Percentiles rank a stretch among this genome's conserved stretches.
Evolutionary conservation across 805 yeast species (phyloP).

Genomic region (Clavispora carvajalis): DNA sequence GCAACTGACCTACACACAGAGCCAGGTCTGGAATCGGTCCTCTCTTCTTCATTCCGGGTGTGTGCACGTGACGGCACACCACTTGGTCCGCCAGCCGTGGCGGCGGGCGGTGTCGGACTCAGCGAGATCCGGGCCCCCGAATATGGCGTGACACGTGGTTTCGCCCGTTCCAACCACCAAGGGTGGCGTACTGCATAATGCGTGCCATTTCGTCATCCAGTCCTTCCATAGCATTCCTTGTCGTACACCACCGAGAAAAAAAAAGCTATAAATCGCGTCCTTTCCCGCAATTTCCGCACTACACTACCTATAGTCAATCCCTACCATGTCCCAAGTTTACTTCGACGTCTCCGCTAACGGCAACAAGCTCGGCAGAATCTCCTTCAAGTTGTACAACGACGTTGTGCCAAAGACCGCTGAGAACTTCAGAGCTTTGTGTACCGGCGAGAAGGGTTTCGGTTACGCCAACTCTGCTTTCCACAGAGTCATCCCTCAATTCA

Average conservation of each 20-base stretch:
- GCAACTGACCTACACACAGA: too few species aligned
- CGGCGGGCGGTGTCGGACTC: too few species aligned
- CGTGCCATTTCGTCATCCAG: neutral
- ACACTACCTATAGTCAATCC: neutral
- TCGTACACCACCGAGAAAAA: neutral
- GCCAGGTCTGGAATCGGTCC: too few species aligned
- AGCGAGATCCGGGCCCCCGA: too few species aligned
- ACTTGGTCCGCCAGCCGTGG: too few species aligned
- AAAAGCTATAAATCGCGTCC: slow-evolving; percentile 1
- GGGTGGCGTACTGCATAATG: neutral
- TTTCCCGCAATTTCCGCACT: neutral
- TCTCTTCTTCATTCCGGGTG: too few species aligned
- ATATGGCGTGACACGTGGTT: neutral
- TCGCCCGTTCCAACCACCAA: neutral
- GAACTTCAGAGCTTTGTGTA: slow-evolving; percentile 90
- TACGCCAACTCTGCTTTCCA: slow-evolving; percentile 86
- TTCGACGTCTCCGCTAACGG: slow-evolving; percentile 81
- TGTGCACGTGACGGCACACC: too few species aligned
- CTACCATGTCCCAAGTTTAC: slow-evolving; percentile 62
- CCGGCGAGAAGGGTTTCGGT: slow-evolving; percentile 94
- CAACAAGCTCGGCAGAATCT: slow-evolving; percentile 65
- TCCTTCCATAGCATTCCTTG: slow-evolving; percentile 1
- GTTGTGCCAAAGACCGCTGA: slow-evolving; percentile 94
- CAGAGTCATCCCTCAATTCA: slow-evolving; percentile 94
- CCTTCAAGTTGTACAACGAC: slow-evolving; percentile 84